Evolutionary conservation across 2,329 filamentous ascomycete genomes (phyloP), one percentile per base, ranked within the genome.

Genomic region (Dendryphion nanum): DNA sequence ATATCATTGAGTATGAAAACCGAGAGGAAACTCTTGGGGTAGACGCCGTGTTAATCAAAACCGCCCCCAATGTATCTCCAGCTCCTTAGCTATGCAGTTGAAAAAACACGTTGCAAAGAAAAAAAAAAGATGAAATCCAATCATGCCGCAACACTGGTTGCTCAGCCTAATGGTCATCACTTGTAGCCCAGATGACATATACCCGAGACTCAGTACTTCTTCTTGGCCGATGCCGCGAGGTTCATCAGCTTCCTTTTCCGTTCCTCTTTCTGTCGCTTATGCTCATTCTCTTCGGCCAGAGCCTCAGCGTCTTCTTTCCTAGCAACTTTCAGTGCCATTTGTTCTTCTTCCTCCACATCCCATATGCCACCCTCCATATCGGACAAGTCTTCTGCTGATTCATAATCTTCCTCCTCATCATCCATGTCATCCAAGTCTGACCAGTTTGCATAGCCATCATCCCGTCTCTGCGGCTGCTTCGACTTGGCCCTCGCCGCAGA

Each of bases 321-420:
- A 17, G 85, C 86, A 38, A 76, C 72, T 19, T 70, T 65, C 42
- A 83, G 76, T 2, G 85, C 83, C 34, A 69, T 59, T 32, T 73
- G 69, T 60, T 91, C 86, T 61, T 91, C 86, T 23, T 76, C 70
- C 44, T 89, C 84, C 36, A 90, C 78, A 50, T 89, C 85, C 43
- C 82, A 83, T 24, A 84, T 61, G 21, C 84, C 85, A 2, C 84
- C 86, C 61, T 89, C 85, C 83, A 89, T 89, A 52, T 88, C 86
- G 5, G 83, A 87, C 4, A 82, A 85, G 5, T 61, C 79, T 38
- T 85, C 84, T 1, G 80, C 82, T 3, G 71, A 76, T 47, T 86
- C 83, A 33, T 72, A 73, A 20, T 85, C 81, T 30, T 84, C 81
- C 29, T 77, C 74, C 5, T 68, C 66, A 3, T 71, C 72, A 18